Conservation (phyloP, 805 yeast genomes). For the Wickerhamiella nectarea region DNA sequence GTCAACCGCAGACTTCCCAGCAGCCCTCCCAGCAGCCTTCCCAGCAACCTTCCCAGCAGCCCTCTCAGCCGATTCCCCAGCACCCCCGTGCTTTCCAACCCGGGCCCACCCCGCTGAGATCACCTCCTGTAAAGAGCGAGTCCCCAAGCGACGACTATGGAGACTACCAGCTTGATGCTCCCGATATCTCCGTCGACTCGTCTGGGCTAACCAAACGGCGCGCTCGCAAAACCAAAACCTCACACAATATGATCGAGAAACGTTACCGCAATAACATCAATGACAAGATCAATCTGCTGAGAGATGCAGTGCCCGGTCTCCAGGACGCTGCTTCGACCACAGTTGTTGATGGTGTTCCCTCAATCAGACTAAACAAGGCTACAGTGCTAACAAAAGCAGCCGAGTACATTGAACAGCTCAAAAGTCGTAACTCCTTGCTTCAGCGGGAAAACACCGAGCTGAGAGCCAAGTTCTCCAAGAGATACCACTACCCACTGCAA, state of each 20-base stretch:
- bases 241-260: constrained; percentile 61
- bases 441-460: constrained; percentile 41
- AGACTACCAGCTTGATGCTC: not conserved
- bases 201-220: constrained; percentile 4
- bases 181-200: constrained; percentile 1
- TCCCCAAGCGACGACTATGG: not conserved
- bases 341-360: constrained; percentile 66
- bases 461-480: constrained; percentile 1
- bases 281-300: constrained; percentile 46
- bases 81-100: not conserved
- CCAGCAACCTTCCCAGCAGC: not conserved
- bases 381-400: constrained; percentile 64
- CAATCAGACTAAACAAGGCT: constrained; percentile 63
- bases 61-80: not conserved
- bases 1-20: not conserved
- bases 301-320: constrained; percentile 67
- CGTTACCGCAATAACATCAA: constrained; percentile 60
- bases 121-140: constrained; percentile 7
- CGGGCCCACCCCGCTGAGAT: not conserved
- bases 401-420: constrained; percentile 65
- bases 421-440: constrained; percentile 41
- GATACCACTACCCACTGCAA: not conserved
- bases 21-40: not conserved
- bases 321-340: constrained; percentile 38
- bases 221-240: constrained; percentile 35